phyloP scores from a whole-genome alignment of 768 basidiomycete genomes.

The Royoungia palumana region DNA sequence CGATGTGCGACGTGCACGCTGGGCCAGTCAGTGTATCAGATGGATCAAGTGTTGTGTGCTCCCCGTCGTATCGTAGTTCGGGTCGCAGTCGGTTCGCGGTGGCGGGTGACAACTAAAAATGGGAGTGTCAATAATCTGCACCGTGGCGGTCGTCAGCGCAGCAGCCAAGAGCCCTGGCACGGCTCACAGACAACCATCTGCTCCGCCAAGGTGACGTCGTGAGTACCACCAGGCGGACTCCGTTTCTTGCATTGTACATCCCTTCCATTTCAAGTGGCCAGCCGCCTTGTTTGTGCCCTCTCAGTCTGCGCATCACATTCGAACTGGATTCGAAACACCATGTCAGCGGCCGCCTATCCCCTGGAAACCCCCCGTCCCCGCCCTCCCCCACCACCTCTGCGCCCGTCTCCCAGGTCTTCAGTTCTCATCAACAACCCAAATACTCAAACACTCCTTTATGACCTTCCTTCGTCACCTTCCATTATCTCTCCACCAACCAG shows the following conservation, averaged over 20 bases:
- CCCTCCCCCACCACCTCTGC: constrained; percentile 55
- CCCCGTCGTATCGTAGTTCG: constrained; percentile 3
- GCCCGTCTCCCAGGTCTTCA: constrained; percentile 46
- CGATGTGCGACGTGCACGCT: background rate
- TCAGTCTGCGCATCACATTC: constrained; percentile 18
- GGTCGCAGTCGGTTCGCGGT: constrained; percentile 4
- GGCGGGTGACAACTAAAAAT: constrained; percentile 16
- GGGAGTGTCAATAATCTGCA: constrained; percentile 18
- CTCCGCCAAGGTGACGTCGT: constrained; percentile 9
- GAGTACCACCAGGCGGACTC: constrained; percentile 4
- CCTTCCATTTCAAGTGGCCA: constrained; percentile 13
- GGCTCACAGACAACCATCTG: constrained; percentile 26
- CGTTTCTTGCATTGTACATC: constrained; percentile 19
- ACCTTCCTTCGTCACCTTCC: constrained; percentile 60
- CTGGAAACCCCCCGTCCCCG: constrained; percentile 63
- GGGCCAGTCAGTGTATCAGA: background rate
- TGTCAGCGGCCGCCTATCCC: constrained; percentile 63
- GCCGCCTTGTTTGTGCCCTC: constrained; percentile 6
- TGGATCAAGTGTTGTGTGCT: background rate
- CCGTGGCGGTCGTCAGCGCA: constrained; percentile 32
- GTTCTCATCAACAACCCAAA: constrained; percentile 42
- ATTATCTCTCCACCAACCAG: constrained; percentile 55
- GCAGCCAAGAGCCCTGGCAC: constrained; percentile 19
- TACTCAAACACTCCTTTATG: constrained; percentile 69
- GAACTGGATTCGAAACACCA: constrained; percentile 38